These are phyloP conservation scores for Mycena alexandri DNA, from an alignment of 768 basidiomycete genomes.

Conservation along the genomic window DNA sequence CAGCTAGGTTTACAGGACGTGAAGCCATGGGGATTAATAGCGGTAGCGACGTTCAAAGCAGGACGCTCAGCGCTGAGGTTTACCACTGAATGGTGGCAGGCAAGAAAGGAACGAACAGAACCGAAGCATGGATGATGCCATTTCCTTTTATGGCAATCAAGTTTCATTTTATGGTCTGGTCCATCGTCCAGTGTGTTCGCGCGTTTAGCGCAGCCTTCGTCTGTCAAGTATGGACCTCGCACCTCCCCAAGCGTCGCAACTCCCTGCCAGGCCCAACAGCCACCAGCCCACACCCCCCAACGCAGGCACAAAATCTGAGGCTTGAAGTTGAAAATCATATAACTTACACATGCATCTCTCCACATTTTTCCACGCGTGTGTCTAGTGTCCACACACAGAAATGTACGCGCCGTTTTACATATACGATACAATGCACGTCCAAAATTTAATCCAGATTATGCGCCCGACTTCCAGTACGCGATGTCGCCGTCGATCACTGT, in stretches of 20 bases:
- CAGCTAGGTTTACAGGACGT: not conserved
- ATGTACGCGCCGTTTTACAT: slow-evolving; percentile 21
- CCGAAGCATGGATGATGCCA: too few species aligned
- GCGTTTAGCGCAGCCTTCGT: not conserved
- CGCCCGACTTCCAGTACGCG: slow-evolving; percentile 92
- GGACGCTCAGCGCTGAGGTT: too few species aligned
- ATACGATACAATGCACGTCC: slow-evolving; percentile 25
- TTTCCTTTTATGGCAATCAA: too few species aligned
- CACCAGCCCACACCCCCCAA: slow-evolving; percentile 22
- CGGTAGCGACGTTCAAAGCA: too few species aligned
- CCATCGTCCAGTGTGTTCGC: not conserved
- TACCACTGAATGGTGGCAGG: too few species aligned
- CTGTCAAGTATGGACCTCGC: too few species aligned
- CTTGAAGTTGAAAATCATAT: too few species aligned
- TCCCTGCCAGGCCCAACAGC: not conserved
- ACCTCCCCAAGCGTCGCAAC: too few species aligned
- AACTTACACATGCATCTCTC: too few species aligned
- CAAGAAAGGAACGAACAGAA: too few species aligned
- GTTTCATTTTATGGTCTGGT: not conserved
- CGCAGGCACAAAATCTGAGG: slow-evolving; percentile 17
- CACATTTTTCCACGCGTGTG: too few species aligned
- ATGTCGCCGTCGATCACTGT: slow-evolving; percentile 91
- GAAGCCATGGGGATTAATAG: too few species aligned
- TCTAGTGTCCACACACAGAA: not conserved
- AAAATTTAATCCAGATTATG: slow-evolving; percentile 41